Percentiles rank a stretch among this genome's conserved stretches.
Conservation (phyloP, 2,329 filamentous ascomycete genomes). For the Cladosporium sp. region DNA sequence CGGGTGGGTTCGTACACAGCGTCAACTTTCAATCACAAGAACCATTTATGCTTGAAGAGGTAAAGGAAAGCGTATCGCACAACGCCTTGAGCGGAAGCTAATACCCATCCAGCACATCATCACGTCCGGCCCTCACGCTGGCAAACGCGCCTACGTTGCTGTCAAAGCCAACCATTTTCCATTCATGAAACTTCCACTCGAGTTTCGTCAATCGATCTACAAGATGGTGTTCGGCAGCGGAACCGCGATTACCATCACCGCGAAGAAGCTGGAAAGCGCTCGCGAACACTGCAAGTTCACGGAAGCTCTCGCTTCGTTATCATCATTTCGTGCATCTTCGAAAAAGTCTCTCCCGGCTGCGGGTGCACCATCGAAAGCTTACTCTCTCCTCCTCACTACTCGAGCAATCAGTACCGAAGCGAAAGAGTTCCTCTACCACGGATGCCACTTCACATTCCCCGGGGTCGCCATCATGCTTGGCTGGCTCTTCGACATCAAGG, state of each 20-base stretch:
- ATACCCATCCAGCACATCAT: not conserved
- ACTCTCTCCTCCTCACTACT: not conserved
- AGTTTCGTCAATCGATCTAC: constrained; percentile 1
- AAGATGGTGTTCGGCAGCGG: not conserved
- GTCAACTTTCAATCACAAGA: not conserved
- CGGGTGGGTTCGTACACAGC: not conserved
- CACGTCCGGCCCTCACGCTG: not conserved
- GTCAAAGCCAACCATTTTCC: not conserved
- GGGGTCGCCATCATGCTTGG: not conserved
- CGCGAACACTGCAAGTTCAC: no score
- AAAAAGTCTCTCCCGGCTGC: no score
- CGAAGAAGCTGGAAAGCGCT: no score
- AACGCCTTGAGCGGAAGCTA: not conserved
- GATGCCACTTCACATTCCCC: not conserved
- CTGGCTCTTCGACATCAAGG: not conserved
- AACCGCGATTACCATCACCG: no score
- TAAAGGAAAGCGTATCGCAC: not conserved
- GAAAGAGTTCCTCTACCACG: not conserved
- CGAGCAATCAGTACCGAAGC: not conserved
- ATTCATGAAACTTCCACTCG: not conserved
- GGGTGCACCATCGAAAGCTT: not conserved
- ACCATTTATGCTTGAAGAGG: not conserved
- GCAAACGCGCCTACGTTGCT: not conserved
- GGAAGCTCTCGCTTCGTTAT: no score
- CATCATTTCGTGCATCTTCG: no score